Percentiles rank a stretch among this genome's conserved stretches.
These are phyloP conservation scores for Teratosphaeria gauchensis DNA, from an alignment of 2,329 filamentous ascomycete genomes.

Conservation along the genomic window DNA sequence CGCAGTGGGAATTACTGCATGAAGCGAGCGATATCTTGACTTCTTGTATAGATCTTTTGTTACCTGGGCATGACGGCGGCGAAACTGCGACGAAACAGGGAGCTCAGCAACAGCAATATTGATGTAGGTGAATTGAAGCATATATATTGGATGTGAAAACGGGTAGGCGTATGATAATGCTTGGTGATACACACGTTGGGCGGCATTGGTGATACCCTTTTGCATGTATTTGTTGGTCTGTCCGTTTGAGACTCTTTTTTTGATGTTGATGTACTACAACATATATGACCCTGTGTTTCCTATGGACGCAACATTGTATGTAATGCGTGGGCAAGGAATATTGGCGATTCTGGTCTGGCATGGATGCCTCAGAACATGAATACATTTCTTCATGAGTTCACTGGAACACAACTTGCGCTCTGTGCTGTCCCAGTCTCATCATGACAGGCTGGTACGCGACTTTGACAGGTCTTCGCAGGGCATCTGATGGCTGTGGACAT, in stretches of 20 bases:
- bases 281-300: too few species aligned
- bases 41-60: conserved; percentile 64
- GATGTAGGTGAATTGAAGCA: background rate
- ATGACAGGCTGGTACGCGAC: too few species aligned
- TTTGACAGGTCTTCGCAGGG: too few species aligned
- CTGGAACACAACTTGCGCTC: too few species aligned
- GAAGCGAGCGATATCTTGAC: conserved; percentile 73
- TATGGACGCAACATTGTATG: too few species aligned
- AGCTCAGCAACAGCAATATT: background rate
- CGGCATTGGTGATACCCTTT: conserved; percentile 21
- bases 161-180: background rate
- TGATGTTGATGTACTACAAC: background rate
- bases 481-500: too few species aligned
- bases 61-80: conserved; percentile 14
- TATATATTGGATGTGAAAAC: background rate
- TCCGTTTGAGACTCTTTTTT: background rate
- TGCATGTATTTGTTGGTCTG: background rate
- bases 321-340: too few species aligned
- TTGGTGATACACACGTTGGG: conserved; percentile 3
- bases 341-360: too few species aligned
- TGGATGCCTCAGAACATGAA: too few species aligned
- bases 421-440: too few species aligned
- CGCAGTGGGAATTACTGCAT: conserved; percentile 83
- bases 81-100: background rate
- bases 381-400: too few species aligned